Conservation (phyloP, 371 early-diverging fungal genomes). For the Mortierella sp. region DNA sequence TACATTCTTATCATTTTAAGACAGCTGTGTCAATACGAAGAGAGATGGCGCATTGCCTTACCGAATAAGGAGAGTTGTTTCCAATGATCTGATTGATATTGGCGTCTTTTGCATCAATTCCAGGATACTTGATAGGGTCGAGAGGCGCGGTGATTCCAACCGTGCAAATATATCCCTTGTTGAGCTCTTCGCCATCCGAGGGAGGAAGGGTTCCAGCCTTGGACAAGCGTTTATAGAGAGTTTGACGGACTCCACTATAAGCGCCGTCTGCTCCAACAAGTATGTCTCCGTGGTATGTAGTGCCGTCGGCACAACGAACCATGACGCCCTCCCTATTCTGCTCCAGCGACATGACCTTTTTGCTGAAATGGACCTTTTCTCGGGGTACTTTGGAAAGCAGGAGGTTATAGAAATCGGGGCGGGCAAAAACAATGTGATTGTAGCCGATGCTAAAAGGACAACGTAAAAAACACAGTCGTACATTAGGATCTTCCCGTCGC, state of each 20-base stretch:
- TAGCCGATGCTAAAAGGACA: not conserved
- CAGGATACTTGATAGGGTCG: slow-evolving; percentile 17
- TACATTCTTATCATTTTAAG: too few species aligned
- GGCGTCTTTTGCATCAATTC: not conserved
- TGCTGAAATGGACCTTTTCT: slow-evolving; percentile 11
- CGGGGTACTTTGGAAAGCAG: not conserved
- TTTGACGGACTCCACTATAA: slow-evolving; percentile 1
- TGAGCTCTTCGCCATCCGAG: not conserved
- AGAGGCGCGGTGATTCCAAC: slow-evolving; percentile 14
- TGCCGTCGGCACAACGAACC: slow-evolving; percentile 10
- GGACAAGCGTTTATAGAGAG: slow-evolving; percentile 6
- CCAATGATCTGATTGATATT: not conserved
- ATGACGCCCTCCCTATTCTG: not conserved
- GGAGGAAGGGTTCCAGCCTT: not conserved
- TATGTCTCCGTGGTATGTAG: slow-evolving; percentile 13
- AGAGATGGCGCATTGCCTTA: too few species aligned
- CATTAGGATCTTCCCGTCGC: not conserved
- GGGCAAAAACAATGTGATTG: too few species aligned
- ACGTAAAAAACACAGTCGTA: too few species aligned
- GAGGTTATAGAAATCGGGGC: slow-evolving; percentile 11
- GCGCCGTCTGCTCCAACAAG: slow-evolving; percentile 20
- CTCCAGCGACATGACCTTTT: not conserved
- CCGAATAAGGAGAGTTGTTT: not conserved
- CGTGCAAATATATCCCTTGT: not conserved
- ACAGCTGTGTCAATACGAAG: too few species aligned